Evolutionary conservation across 495 filamentous ascomycete genomes (phyloP).

Genomic region (Penicillium egyptiacum): DNA sequence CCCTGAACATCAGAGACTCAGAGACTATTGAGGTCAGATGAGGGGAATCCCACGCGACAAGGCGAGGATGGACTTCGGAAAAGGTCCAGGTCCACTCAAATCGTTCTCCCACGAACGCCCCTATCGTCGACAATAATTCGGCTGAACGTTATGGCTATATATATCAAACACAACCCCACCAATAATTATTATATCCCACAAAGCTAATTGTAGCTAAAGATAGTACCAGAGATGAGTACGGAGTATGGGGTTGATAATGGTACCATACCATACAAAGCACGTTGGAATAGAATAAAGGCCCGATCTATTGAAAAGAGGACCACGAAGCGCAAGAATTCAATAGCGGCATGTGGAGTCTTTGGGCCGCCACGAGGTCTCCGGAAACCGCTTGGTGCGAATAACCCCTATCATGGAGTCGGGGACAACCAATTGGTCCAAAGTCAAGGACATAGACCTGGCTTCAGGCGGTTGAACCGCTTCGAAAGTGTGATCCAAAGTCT

Average conservation of each 20-base stretch:
- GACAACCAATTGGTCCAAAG: neutral
- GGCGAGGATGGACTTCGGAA: constrained; percentile 7
- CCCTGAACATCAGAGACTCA: constrained; percentile 3
- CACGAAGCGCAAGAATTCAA: constrained; percentile 17
- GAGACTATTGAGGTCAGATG: neutral
- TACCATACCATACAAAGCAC: constrained; percentile 1
- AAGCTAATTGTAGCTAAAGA: constrained; percentile 13
- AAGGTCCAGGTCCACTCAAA: constrained; percentile 3
- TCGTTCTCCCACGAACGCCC: constrained; percentile 9
- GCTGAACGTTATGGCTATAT: neutral
- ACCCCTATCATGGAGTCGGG: constrained; percentile 27
- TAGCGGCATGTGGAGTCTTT: constrained; percentile 28
- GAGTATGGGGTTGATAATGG: constrained; percentile 12
- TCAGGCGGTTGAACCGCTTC: constrained; percentile 14
- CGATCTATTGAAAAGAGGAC: constrained; percentile 20
- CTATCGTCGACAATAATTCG: neutral
- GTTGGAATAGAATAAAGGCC: neutral
- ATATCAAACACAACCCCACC: constrained; percentile 8
- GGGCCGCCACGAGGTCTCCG: constrained; percentile 22
- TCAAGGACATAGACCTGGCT: constrained; percentile 1
- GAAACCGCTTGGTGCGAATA: constrained; percentile 6
- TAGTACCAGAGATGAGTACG: constrained; percentile 13
- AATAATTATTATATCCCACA: constrained; percentile 16
- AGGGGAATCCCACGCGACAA: neutral
- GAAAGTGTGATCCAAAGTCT: constrained; percentile 12